Conservation (phyloP, 75 land plant species). For the Pseudotsuga menziesii region DNA sequence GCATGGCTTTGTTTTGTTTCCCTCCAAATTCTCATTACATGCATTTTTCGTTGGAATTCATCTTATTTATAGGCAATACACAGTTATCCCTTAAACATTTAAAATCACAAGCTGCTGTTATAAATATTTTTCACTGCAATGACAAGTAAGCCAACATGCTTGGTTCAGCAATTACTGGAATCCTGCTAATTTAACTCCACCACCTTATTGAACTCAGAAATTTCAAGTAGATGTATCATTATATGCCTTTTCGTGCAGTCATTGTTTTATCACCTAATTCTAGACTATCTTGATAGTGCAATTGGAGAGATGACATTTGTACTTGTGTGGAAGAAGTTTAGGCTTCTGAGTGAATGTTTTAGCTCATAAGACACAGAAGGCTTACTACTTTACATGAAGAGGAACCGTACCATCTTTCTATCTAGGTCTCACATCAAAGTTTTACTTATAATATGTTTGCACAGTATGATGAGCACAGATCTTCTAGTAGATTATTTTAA, state of each 20-base stretch:
- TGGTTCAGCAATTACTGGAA: neutral
- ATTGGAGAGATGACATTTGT: neutral
- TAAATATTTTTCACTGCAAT: neutral
- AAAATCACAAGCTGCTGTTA: neutral
- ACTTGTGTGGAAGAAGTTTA: neutral
- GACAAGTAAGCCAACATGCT: neutral
- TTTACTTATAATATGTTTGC: neutral
- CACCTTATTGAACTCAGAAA: too few relatives aligned
- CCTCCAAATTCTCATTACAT: neutral
- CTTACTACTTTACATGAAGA: neutral
- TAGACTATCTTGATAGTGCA: neutral
- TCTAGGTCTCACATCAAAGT: neutral
- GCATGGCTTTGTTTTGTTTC: neutral
- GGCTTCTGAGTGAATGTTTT: neutral
- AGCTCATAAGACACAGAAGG: neutral
- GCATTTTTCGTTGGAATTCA: conserved; percentile 2
- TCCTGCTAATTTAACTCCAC: neutral
- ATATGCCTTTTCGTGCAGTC: neutral
- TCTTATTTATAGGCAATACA: neutral
- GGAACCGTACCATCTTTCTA: neutral
- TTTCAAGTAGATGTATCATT: neutral
- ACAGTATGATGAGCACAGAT: neutral
- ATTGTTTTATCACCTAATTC: neutral
- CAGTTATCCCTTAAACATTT: neutral
- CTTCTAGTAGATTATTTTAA: neutral